Conservation (phyloP, 2,329 filamentous ascomycete species). For the Calonectria fujianensis region DNA sequence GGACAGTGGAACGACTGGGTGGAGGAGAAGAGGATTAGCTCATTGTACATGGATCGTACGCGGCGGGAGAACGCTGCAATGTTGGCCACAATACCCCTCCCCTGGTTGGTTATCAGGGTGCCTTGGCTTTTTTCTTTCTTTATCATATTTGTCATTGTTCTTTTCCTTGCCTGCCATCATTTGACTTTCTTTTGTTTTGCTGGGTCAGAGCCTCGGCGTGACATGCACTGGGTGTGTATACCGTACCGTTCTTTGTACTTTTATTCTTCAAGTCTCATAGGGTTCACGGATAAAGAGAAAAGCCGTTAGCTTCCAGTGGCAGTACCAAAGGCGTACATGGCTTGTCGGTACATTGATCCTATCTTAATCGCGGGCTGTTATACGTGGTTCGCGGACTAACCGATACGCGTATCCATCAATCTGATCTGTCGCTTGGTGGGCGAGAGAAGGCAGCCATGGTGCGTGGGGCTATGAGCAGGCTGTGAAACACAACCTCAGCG, state of each 20-base stretch:
- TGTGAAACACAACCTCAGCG: constrained; percentile 21
- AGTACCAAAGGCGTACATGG: constrained; percentile 12
- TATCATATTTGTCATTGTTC: not conserved
- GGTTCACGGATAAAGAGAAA: constrained; percentile 28
- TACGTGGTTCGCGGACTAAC: not conserved
- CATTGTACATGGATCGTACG: constrained; percentile 44
- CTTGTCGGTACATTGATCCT: not conserved
- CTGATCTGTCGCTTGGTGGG: constrained; percentile 5
- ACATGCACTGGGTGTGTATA: constrained; percentile 28
- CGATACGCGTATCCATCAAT: constrained; percentile 20
- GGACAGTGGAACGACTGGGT: constrained; percentile 77
- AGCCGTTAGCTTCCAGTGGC: not conserved
- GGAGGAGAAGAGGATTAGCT: constrained; percentile 68
- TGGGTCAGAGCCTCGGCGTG: constrained; percentile 9
- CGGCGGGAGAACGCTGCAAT: constrained; percentile 37
- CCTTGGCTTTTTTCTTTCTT: constrained; percentile 8
- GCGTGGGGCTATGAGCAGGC: constrained; percentile 8
- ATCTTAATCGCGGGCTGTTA: not conserved
- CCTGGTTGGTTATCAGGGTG: constrained; percentile 32
- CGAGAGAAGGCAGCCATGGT: constrained; percentile 12
- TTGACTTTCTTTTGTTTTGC: constrained; percentile 25
- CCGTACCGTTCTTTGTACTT: constrained; percentile 34
- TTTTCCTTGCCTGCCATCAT: constrained; percentile 2
- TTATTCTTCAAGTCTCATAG: constrained; percentile 28
- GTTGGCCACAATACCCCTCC: constrained; percentile 43